A percentile compares a stretch with the other conserved stretches of the same genome.
These are phyloP conservation scores for Candida silvicultrix DNA, from an alignment of 805 yeast genomes.

Conservation along the genomic window DNA sequence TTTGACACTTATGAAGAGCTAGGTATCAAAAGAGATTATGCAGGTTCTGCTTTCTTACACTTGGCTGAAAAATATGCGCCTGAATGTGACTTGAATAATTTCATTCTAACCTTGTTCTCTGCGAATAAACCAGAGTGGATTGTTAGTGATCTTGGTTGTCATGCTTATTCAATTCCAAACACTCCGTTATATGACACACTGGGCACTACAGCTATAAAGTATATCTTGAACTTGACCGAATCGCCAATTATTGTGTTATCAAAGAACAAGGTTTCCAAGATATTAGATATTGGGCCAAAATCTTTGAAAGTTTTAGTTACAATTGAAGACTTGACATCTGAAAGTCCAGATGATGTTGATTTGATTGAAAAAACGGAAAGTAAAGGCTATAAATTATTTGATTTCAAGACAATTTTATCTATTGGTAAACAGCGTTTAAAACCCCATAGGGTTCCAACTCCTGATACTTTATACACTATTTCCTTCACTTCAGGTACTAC, in stretches of 20 bases:
- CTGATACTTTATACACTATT: conserved; percentile 51
- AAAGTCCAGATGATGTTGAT: conserved; percentile 23
- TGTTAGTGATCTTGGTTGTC: conserved; percentile 62
- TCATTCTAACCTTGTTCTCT: conserved; percentile 50
- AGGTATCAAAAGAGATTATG: conserved; percentile 33
- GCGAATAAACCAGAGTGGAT: conserved; percentile 65
- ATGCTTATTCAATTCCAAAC: conserved; percentile 46
- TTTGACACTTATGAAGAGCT: conserved; percentile 38
- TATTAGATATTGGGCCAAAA: conserved; percentile 38
- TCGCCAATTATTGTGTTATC: conserved; percentile 56
- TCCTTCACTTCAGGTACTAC: conserved; percentile 76
- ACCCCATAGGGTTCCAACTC: conserved; percentile 40
- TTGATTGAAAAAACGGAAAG: conserved; percentile 25
- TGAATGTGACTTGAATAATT: conserved; percentile 27
- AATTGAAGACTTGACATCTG: conserved; percentile 38
- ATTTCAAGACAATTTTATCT: conserved; percentile 30
- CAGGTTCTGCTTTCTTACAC: conserved; percentile 52
- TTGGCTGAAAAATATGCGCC: conserved; percentile 33
- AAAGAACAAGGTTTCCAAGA: conserved; percentile 39
- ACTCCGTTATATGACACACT: conserved; percentile 53
- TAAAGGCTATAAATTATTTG: conserved; percentile 23
- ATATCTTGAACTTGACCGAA: conserved; percentile 55
- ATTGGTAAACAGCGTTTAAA: conserved; percentile 37
- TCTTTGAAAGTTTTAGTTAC: conserved; percentile 50
- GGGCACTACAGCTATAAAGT: conserved; percentile 55